phyloP scores from a whole-genome alignment of 345 rosid genomes.

The Geranium rotundifolium region DNA sequence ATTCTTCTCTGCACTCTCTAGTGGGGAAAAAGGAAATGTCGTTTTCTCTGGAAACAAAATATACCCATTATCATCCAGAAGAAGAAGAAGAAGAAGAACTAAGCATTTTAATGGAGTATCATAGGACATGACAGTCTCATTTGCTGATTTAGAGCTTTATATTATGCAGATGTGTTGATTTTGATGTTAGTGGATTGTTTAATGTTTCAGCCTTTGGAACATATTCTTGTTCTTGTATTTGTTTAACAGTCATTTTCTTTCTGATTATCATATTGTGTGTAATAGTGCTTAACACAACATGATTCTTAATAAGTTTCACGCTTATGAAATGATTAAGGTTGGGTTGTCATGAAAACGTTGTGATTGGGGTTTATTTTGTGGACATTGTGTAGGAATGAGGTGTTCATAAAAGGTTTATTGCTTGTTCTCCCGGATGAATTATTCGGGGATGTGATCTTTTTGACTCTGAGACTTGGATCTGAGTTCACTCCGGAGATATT shows the following conservation, averaged over 20 bases:
- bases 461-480: slow-evolving; percentile 18
- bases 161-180: background rate
- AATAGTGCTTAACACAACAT: too few relatives aligned
- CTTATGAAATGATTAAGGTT: too few relatives aligned
- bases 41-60: background rate
- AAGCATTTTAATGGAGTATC: too few relatives aligned
- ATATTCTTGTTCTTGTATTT: background rate
- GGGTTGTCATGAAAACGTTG: background rate
- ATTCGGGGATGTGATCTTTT: slow-evolving; percentile 9
- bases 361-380: background rate
- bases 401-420: too few relatives aligned
- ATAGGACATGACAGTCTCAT: too few relatives aligned
- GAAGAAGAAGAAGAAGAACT: too few relatives aligned
- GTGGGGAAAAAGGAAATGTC: background rate
- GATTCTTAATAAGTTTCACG: background rate
- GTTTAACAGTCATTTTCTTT: too few relatives aligned
- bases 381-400: background rate
- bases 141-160: background rate
- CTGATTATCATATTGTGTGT: too few relatives aligned
- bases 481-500: slow-evolving; percentile 14
- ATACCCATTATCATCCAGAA: background rate
- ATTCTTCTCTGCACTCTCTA: too few relatives aligned
- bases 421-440: background rate
- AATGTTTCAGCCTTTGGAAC: background rate
- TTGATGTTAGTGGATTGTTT: background rate